phyloP scores from a whole-genome alignment of 2,329 filamentous ascomycete species.

The Colletotrichum nymphaeae region DNA sequence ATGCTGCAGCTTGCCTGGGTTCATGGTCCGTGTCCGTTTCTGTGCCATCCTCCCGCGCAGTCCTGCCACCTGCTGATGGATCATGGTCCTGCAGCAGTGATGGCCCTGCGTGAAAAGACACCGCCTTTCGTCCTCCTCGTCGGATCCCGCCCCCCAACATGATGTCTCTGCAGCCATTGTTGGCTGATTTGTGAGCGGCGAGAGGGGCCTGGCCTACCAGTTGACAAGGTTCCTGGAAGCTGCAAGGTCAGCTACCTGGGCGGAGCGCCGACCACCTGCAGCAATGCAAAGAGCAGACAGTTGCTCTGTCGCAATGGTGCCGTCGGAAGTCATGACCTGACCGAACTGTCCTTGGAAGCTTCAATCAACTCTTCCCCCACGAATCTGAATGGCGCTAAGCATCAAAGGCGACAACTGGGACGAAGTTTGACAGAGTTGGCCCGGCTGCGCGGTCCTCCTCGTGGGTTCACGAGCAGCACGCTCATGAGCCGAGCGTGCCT shows the following conservation, averaged over 20 bases:
- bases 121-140: slow-evolving; percentile 18
- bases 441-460: background rate
- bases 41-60: slow-evolving; percentile 5
- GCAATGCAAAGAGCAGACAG: background rate
- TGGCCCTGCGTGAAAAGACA: slow-evolving; percentile 19
- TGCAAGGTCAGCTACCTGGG: background rate
- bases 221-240: background rate
- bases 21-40: slow-evolving; percentile 15
- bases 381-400: no score
- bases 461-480: background rate
- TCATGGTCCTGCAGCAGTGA: slow-evolving; percentile 6
- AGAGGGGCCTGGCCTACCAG: slow-evolving; percentile 3
- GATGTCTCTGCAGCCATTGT: slow-evolving; percentile 5
- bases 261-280: background rate
- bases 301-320: background rate
- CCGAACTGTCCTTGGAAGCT: background rate
- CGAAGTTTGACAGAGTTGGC: background rate
- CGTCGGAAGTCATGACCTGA: background rate
- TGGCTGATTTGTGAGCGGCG: slow-evolving; percentile 10
- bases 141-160: background rate
- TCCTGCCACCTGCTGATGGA: slow-evolving; percentile 4
- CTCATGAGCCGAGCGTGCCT: background rate
- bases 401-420: background rate
- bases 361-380: no score
- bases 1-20: slow-evolving; percentile 34